These are phyloP conservation scores for Paratinospora sagittata DNA, from an alignment of 164 flowering plant species.

Conservation along the genomic window DNA sequence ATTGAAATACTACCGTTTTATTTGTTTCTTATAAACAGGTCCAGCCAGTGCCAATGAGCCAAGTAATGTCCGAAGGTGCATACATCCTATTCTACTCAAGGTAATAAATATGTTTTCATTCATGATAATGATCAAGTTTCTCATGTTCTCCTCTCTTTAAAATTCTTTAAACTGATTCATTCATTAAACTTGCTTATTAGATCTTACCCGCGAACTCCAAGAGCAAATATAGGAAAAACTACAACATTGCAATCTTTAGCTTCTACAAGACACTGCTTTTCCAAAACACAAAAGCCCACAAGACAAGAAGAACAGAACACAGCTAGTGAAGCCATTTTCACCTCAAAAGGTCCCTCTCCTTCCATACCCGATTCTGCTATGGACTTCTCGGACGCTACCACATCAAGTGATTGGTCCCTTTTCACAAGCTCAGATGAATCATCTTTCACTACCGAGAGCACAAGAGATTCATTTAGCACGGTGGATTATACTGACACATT, in stretches of 20 bases:
- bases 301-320: conserved; percentile 26
- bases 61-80: conserved; percentile 91
- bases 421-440: conserved; percentile 88
- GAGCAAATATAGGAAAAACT: conserved; percentile 26
- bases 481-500: conserved; percentile 45
- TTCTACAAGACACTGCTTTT: conserved; percentile 19
- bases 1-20: not conserved
- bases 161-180: conserved; percentile 3
- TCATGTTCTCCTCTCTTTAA: not conserved
- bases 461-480: conserved; percentile 73
- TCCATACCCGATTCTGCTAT: conserved; percentile 10
- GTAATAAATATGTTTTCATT: conserved; percentile 27
- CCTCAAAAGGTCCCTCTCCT: conserved; percentile 14
- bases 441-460: conserved; percentile 85
- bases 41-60: conserved; percentile 57
- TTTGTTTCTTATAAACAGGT: conserved; percentile 39
- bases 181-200: conserved; percentile 26
- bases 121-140: not conserved
- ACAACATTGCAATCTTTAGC: conserved; percentile 22
- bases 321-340: conserved; percentile 10
- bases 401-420: conserved; percentile 79
- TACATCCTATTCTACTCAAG: conserved; percentile 79
- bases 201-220: conserved; percentile 61
- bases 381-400: conserved; percentile 64
- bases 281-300: conserved; percentile 30